phyloP scores from a whole-genome alignment of 164 flowering plant genomes.

The Echeveria elegans region DNA sequence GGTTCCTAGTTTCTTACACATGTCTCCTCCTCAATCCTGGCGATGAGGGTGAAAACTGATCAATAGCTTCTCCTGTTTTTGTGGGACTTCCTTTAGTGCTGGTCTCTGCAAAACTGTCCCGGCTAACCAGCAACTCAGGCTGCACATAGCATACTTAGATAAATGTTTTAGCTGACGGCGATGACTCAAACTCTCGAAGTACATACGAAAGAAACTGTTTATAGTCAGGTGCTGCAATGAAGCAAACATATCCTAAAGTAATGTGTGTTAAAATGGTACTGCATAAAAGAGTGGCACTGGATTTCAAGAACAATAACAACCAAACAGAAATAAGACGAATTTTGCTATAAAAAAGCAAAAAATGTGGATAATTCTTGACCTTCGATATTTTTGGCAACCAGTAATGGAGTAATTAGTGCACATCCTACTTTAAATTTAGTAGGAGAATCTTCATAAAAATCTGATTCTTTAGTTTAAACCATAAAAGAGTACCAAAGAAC shows the following conservation, averaged over 20 bases:
- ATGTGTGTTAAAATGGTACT: not conserved
- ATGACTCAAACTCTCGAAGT: too few species aligned
- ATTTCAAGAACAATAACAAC: not conserved
- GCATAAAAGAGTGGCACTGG: not conserved
- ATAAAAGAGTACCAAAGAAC: not conserved
- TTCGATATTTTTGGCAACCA: not conserved
- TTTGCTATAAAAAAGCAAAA: too few species aligned
- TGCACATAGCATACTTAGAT: conserved; percentile 16
- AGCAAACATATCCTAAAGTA: too few species aligned
- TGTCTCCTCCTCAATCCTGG: conserved; percentile 54
- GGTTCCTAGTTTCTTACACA: conserved; percentile 24
- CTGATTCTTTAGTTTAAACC: not conserved
- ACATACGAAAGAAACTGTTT: not conserved
- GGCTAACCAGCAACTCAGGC: conserved; percentile 24
- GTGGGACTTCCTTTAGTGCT: conserved; percentile 21
- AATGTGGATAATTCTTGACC: not conserved
- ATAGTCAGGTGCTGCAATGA: not conserved
- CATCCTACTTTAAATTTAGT: not conserved
- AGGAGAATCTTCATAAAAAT: not conserved
- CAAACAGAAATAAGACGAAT: not conserved
- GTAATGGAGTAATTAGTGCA: not conserved
- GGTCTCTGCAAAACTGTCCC: conserved; percentile 18
- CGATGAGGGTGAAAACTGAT: conserved; percentile 20
- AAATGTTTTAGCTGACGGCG: too few species aligned
- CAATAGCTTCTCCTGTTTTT: conserved; percentile 22